Evolutionary conservation across 352 stramenopile species (phyloP).

Genomic region (Pythium myriotylum): DNA sequence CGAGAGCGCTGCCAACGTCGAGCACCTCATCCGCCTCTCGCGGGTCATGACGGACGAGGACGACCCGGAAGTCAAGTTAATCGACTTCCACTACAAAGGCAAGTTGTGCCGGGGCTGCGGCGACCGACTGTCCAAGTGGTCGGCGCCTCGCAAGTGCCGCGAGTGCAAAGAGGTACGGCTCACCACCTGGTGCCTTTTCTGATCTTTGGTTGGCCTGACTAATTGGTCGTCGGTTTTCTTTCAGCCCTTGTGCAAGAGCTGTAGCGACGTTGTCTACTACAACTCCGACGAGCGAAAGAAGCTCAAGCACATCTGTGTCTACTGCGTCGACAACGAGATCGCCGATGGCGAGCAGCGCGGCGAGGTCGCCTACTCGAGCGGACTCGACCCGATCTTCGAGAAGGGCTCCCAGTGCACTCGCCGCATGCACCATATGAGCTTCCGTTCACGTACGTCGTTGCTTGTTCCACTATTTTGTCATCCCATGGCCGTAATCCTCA

Average conservation of each 20-base stretch:
- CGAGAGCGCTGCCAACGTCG: constrained; percentile 62
- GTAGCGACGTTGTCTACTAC: constrained; percentile 64
- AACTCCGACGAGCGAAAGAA: constrained; percentile 61
- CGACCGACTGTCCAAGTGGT: constrained; percentile 50
- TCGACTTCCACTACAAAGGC: constrained; percentile 34
- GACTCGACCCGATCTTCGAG: constrained; percentile 25
- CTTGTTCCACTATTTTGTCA: background rate
- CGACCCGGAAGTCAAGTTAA: constrained; percentile 43
- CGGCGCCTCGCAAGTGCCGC: constrained; percentile 45
- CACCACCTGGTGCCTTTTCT: background rate
- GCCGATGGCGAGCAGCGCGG: constrained; percentile 25
- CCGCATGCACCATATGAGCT: constrained; percentile 32
- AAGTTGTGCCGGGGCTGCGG: constrained; percentile 54
- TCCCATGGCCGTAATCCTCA: background rate
- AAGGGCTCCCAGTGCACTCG: constrained; percentile 12
- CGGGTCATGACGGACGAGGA: constrained; percentile 55
- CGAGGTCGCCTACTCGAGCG: constrained; percentile 6
- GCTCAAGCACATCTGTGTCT: constrained; percentile 70
- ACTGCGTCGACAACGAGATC: constrained; percentile 48
- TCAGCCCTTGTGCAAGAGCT: constrained; percentile 56
- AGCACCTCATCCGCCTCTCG: constrained; percentile 62
- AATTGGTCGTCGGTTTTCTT: constrained; percentile 11
- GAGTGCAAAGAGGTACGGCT: constrained; percentile 59
- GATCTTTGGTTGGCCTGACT: background rate
- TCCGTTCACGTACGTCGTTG: constrained; percentile 26